These are phyloP conservation scores for Rhodamnia argentea DNA, from an alignment of 345 rosid species.

Conservation along the genomic window DNA sequence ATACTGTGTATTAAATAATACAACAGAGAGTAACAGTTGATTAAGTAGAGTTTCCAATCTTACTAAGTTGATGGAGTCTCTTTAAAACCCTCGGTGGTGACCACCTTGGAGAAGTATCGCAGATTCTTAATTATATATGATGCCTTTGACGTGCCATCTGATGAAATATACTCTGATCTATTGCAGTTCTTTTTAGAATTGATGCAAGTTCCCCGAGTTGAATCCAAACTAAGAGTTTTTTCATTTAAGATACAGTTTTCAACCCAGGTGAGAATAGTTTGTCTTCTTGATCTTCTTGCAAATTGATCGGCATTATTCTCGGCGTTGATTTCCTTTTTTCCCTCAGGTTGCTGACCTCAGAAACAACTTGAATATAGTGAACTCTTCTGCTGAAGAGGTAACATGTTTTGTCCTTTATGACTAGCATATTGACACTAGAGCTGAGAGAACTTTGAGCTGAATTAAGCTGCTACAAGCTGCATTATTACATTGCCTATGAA, in stretches of 20 bases:
- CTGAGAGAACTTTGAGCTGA: not conserved
- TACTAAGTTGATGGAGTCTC: not conserved
- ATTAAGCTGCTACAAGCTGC: not conserved
- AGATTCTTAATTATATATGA: not conserved
- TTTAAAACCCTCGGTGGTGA: not conserved
- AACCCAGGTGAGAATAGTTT: slow-evolving; percentile 50
- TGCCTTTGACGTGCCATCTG: not conserved
- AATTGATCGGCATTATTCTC: not conserved
- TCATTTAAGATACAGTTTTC: slow-evolving; percentile 81
- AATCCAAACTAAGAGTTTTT: slow-evolving; percentile 87
- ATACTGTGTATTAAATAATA: not conserved
- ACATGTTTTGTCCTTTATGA: not conserved
- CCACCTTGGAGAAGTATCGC: not conserved
- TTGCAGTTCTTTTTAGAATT: slow-evolving; percentile 84
- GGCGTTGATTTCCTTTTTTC: slow-evolving; percentile 4
- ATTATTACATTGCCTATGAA: not conserved
- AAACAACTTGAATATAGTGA: slow-evolving; percentile 55
- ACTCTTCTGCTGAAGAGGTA: slow-evolving; percentile 83
- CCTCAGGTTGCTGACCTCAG: slow-evolving; percentile 71
- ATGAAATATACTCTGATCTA: slow-evolving; percentile 8
- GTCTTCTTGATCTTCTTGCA: not conserved
- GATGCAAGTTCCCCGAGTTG: slow-evolving; percentile 85
- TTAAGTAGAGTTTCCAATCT: not conserved
- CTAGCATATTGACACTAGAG: not conserved
- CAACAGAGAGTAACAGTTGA: not conserved